Percentiles rank a stretch among this genome's conserved stretches.
These are phyloP conservation scores for Stramenopiles sp. DNA, from an alignment of 352 stramenopile genomes.

Conservation along the genomic window DNA sequence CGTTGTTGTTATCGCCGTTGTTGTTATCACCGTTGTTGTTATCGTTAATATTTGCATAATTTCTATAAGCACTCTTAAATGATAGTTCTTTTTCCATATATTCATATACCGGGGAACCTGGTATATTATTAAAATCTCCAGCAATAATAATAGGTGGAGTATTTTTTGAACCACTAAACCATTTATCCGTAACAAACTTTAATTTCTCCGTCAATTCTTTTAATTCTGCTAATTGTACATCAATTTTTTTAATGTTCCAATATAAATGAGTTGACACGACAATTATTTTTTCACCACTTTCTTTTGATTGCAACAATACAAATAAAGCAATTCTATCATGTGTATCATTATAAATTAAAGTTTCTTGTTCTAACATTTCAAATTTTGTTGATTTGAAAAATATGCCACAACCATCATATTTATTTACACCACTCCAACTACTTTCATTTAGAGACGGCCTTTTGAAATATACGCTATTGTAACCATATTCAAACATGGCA, in stretches of 20 bases:
- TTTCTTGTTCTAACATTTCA: constrained; percentile 52
- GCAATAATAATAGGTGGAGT: constrained; percentile 41
- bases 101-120: constrained; percentile 49
- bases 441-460: constrained; percentile 51
- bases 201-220: constrained; percentile 54
- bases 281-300: constrained; percentile 49
- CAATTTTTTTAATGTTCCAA: constrained; percentile 62
- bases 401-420: constrained; percentile 56
- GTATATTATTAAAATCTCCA: constrained; percentile 62
- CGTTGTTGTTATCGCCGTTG: constrained; percentile 14
- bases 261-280: constrained; percentile 54
- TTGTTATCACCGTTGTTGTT: not conserved
- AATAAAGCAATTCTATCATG: constrained; percentile 58
- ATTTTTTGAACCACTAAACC: too few species aligned
- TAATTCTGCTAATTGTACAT: constrained; percentile 56
- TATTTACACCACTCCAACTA: constrained; percentile 59
- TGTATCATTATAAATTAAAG: constrained; percentile 54
- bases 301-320: constrained; percentile 48
- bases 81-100: constrained; percentile 58
- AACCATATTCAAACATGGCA: constrained; percentile 39
- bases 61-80: constrained; percentile 44
- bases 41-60: constrained; percentile 23
- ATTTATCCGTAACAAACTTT: constrained; percentile 36
- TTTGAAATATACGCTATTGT: constrained; percentile 59
- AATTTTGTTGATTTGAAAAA: constrained; percentile 60